Evolutionary conservation across 2,329 filamentous ascomycete genomes (phyloP), one percentile per base, ranked within the genome.

Genomic region (Sporothrix mexicana): DNA sequence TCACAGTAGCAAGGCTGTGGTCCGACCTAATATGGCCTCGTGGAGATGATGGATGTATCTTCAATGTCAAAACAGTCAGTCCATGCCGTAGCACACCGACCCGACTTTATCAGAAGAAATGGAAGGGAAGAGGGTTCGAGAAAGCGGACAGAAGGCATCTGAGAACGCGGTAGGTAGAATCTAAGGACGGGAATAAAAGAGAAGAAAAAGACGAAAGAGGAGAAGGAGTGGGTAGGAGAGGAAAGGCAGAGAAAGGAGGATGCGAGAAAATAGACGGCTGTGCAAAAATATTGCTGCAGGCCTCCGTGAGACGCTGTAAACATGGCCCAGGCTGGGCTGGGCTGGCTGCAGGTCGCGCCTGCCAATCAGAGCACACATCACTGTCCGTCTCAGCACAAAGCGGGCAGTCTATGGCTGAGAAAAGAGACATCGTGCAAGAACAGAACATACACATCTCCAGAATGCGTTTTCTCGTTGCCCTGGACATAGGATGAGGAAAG

Each of bases 281-380:
- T 67, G 45, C 64, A 49, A 45, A 67, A 49, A 36, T 41, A 25
- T 43, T 17, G 13, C 17, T 55, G 47, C 47, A 69, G 64, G 20
- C 51, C 45, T 13, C 64, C 64, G 45, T 67, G 9, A 67, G 43
- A 51, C 64, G 45, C 45, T 51, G 64, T n/a, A 67, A 67, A 45
- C 64, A 67, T 67, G 25, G 64, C 45, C 15, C 30, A 36, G 30
- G 7, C 30, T 45, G 20, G 23, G 20, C 62, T 12, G 23, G 43
- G 12, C 62, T 66, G 45, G 43, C 62, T 23, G 62, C 7, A 66
- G 12, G 43, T 13, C n/a, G 43, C 62, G 43, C 12, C 43, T n/a
- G 43, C 62, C 62, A 66, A 66, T 66, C 43, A 66, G 20, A 49
- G 36, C 36, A n/a, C 10, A 10, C 36, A 64, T 64, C 55, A 45